Evolutionary conservation across 768 basidiomycete genomes (phyloP), one percentile per base, ranked within the genome.

Genomic region (Lactarius sp.): DNA sequence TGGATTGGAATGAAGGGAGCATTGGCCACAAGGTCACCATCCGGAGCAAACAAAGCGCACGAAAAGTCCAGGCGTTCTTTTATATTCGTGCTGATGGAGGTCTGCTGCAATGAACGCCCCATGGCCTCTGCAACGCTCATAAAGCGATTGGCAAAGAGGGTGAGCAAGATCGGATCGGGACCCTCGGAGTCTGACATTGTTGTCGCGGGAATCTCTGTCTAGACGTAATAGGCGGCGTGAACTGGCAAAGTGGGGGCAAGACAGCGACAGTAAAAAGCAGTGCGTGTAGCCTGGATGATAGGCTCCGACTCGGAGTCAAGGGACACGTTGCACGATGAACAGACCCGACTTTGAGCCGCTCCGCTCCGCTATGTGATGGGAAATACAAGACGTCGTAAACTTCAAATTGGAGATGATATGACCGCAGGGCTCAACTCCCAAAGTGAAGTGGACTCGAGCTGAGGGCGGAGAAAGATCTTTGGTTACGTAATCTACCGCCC

Each of bases 111-210:
- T 0, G 90, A 90, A 54, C 90, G 80, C 10, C 94, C 94, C 94
- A 96, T 97, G 10, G 94, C 94, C 72, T 96, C 94, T 9, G 94
- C 94, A 20, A 98, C 92, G 69, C 91, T 91, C 95, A 98, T 98
- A 77, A 98, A 95, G 50, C 95, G 89, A 71, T 97, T 95, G 12
- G 93, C 91, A 70, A 97, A 98, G 56, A 98, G 83, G 1, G 93
- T 92, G 52, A 97, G 79, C 36, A 94, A 78, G 67, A 95, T 92
- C 0, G 92, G 90, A 72, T 96, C 94, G 12, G 91, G 87, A 18
- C 80, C 81, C 70, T 66, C 64, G 62, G 58, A 44, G 46, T 20
- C 20, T 27, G 56, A 49, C 47, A 46, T 42, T 2, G 47, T 34
- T 27, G 10, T 42, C 4, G 7, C 12, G 20, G 50, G 4, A 16